A percentile compares a stretch with the other conserved stretches of the same genome.
These are phyloP conservation scores for Yarrowia sp. DNA, from an alignment of 805 yeast species.

Conservation along the genomic window DNA sequence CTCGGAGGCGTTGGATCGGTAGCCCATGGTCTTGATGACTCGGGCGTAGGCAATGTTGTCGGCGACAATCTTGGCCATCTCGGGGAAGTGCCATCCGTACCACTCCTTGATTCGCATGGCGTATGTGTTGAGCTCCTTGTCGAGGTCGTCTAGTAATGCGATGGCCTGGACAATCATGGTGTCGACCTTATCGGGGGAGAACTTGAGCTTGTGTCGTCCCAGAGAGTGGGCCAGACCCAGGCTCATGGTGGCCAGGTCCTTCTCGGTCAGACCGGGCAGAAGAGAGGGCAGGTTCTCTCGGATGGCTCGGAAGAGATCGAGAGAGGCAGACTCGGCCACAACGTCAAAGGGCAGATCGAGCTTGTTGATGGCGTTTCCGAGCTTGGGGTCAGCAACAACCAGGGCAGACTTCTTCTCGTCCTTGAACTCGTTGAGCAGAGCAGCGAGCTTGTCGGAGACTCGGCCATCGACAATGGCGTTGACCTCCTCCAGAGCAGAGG, in stretches of 20 bases:
- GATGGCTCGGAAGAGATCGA: constrained; percentile 92
- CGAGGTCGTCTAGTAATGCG: constrained; percentile 94
- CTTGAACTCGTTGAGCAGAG: constrained; percentile 49
- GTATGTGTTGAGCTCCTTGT: constrained; percentile 95
- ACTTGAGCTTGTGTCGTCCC: constrained; percentile 97
- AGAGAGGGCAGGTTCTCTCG: constrained; percentile 91
- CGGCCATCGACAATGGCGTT: constrained; percentile 89
- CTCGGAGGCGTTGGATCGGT: constrained; percentile 76
- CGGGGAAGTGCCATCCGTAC: constrained; percentile 99
- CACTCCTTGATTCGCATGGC: constrained; percentile 97
- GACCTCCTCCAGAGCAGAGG: constrained; percentile 94
- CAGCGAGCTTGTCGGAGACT: constrained; percentile 79
- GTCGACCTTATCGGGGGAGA: constrained; percentile 97
- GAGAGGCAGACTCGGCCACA: constrained; percentile 90
- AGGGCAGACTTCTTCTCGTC: constrained; percentile 65
- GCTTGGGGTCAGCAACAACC: constrained; percentile 90
- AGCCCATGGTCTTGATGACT: constrained; percentile 60
- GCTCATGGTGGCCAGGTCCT: constrained; percentile 88
- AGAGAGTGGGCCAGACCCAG: constrained; percentile 97
- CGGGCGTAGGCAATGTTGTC: constrained; percentile 82
- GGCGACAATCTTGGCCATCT: constrained; percentile 83
- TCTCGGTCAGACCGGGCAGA: constrained; percentile 86
- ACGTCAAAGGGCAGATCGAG: constrained; percentile 74
- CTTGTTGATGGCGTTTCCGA: constrained; percentile 95
- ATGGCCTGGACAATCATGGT: constrained; percentile 99